Conservation (phyloP, 2,329 filamentous ascomycete species). For the Aspergillus bombycis region DNA sequence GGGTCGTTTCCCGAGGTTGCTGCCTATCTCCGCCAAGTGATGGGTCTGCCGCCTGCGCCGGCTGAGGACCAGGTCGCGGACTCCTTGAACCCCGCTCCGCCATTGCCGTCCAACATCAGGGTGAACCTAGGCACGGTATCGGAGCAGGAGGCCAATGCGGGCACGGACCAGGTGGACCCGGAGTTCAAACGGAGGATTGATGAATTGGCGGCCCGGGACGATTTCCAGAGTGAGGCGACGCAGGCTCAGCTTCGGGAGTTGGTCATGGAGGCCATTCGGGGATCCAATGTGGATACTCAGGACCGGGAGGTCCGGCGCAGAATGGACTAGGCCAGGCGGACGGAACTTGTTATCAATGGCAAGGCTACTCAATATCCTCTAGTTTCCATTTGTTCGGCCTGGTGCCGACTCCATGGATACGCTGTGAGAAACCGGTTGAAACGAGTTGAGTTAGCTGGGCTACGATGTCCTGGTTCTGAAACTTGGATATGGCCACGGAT, state of each 20-base stretch:
- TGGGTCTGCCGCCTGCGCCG: slow-evolving; percentile 31
- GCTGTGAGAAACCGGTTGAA: not conserved
- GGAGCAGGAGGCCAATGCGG: slow-evolving; percentile 58
- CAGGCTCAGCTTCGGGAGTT: slow-evolving; percentile 78
- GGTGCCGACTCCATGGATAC: not conserved
- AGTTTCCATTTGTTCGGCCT: not conserved
- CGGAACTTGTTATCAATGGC: not conserved
- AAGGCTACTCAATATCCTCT: not conserved
- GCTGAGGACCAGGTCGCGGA: slow-evolving; percentile 32
- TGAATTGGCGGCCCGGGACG: slow-evolving; percentile 78
- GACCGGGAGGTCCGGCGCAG: slow-evolving; percentile 68
- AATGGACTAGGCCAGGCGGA: slow-evolving; percentile 51
- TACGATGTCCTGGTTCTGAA: not conserved
- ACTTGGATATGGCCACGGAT: not conserved
- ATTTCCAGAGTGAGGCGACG: slow-evolving; percentile 79
- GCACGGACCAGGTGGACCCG: slow-evolving; percentile 69
- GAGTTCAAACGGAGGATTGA: slow-evolving; percentile 87
- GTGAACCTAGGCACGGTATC: slow-evolving; percentile 78
- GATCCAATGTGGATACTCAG: slow-evolving; percentile 62
- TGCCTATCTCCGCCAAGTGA: slow-evolving; percentile 64
- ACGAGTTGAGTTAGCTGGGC: not conserved
- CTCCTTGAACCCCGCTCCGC: slow-evolving; percentile 55
- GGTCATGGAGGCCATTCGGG: slow-evolving; percentile 77
- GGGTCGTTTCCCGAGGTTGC: slow-evolving; percentile 76
- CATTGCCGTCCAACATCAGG: slow-evolving; percentile 74